Evolutionary conservation across 2,329 filamentous ascomycete genomes (phyloP).

Genomic region (Alternaria tenuissima): DNA sequence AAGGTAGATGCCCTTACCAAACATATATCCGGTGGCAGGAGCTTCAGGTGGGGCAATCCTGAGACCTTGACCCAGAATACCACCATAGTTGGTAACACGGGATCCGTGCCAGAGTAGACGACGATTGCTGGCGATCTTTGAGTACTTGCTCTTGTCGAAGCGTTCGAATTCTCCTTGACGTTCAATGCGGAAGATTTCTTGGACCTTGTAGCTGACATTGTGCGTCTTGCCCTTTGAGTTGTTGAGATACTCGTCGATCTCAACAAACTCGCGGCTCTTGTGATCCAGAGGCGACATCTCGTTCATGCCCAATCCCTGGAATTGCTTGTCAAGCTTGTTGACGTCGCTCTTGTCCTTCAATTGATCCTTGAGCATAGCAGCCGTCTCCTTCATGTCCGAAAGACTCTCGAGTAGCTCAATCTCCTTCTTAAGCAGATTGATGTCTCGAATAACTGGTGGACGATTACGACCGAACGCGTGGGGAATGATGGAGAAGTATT

Average conservation of each 20-base stretch:
- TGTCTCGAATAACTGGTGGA: conserved; percentile 71
- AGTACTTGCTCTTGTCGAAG: conserved; percentile 66
- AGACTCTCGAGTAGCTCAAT: conserved; percentile 81
- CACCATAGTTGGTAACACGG: conserved; percentile 82
- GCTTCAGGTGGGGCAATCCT: conserved; percentile 90
- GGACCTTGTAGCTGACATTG: conserved; percentile 64
- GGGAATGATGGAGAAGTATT: conserved; percentile 83
- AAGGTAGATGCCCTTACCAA: conserved; percentile 88
- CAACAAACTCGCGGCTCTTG: conserved; percentile 67
- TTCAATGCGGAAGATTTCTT: conserved; percentile 84
- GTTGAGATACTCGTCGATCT: conserved; percentile 72
- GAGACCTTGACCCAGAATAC: conserved; percentile 85
- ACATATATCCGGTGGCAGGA: conserved; percentile 83
- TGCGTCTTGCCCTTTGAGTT: conserved; percentile 75
- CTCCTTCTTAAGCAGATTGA: conserved; percentile 72
- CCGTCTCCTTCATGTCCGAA: conserved; percentile 84
- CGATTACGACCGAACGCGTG: conserved; percentile 79
- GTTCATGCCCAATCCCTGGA: conserved; percentile 72
- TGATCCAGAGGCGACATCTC: conserved; percentile 77
- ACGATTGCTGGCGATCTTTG: conserved; percentile 68
- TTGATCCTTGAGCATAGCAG: conserved; percentile 76
- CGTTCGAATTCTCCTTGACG: conserved; percentile 75
- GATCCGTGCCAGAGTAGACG: conserved; percentile 90
- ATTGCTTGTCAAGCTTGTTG: conserved; percentile 76
- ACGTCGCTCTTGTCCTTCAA: conserved; percentile 60